Evolutionary conservation across 2,329 filamentous ascomycete species (phyloP), one percentile per base, ranked within the genome.

Genomic region (Curvularia sp.): DNA sequence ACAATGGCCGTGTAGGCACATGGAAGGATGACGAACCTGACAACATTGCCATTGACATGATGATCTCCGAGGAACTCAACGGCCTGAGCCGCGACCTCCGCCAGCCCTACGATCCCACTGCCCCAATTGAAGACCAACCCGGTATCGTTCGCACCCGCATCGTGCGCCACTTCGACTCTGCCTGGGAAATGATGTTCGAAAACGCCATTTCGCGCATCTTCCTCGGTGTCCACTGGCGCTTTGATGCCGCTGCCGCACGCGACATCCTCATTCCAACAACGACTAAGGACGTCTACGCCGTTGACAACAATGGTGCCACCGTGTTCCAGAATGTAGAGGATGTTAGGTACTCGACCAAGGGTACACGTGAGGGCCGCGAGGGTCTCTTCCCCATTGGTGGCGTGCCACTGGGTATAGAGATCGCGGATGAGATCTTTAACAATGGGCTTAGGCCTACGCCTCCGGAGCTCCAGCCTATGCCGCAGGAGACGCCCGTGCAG

Each of bases 141-240:
- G 69, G 69, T 28, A 68, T 61, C 12, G 69, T 73, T 10, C 68
- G 70, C 44, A 73, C 70, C 1, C 53, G 59, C 10, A 49, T 69
- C 7, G 48, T 50, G 1, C 58, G 61, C 18, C 53, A 65, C 10
- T 73, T 71, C 53, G 8, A n/a, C 18, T 63, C 59, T 7, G 47
- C 62, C 13, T 73, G 70, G 70, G 68, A 70, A 28, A 61, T 66
- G 26, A 73, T 73, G 46, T 72, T 72, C 33, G 68, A 71, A 35
- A 70, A 69, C 38, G 70, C 67, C 10, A 58, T 71, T 55, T 70
- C 66, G 5, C 70, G 70, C 13, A 60, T 72, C 42, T 72, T 59
- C 51, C 62, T 72, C 1, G 70, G 69, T 13, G 70, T 72, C 1
- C 70, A 72, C 49, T 72, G 69, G 70, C 59, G 66, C 42, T 72